These are phyloP conservation scores for Saccharomycopsis amapae DNA, from an alignment of 805 yeast genomes.

Conservation along the genomic window DNA sequence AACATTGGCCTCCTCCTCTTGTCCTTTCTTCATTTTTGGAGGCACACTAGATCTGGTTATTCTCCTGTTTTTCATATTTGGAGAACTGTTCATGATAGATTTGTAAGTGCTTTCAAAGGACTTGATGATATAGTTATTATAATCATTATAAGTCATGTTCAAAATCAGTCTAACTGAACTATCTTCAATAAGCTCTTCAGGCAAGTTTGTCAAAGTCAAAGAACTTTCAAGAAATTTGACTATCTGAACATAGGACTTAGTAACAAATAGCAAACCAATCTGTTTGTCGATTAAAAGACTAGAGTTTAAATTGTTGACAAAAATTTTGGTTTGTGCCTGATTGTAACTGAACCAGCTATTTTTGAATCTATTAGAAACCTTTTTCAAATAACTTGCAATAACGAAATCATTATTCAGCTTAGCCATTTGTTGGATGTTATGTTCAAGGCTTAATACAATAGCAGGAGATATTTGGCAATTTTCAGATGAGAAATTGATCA, in stretches of 20 bases:
- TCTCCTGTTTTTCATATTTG: background rate
- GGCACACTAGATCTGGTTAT: slow-evolving; percentile 18
- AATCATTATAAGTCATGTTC: slow-evolving; percentile 23
- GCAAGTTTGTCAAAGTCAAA: slow-evolving; percentile 3
- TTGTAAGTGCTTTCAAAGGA: slow-evolving; percentile 28
- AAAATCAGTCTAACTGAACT: slow-evolving; percentile 13
- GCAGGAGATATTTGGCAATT: slow-evolving; percentile 12
- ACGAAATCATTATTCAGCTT: slow-evolving; percentile 14
- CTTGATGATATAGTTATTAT: slow-evolving; percentile 26
- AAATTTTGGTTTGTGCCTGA: slow-evolving; percentile 12
- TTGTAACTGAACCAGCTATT: slow-evolving; percentile 14
- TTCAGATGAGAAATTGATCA: slow-evolving; percentile 15
- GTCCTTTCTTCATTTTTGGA: slow-evolving; percentile 11
- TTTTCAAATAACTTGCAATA: slow-evolving; percentile 10
- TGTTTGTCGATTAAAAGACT: slow-evolving; percentile 14
- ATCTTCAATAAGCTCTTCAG: slow-evolving; percentile 4
- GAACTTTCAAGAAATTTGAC: slow-evolving; percentile 17
- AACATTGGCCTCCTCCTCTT: slow-evolving; percentile 22
- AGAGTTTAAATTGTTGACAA: slow-evolving; percentile 15
- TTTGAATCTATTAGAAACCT: slow-evolving; percentile 13
- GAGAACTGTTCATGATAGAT: slow-evolving; percentile 23
- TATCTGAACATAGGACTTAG: slow-evolving; percentile 18
- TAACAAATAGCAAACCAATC: slow-evolving; percentile 14
- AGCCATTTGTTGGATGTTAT: slow-evolving; percentile 5
- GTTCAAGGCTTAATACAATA: slow-evolving; percentile 14